These are phyloP conservation scores for Candida labiduridarum DNA, from an alignment of 1,139 yeast genomes.

Conservation along the genomic window DNA sequence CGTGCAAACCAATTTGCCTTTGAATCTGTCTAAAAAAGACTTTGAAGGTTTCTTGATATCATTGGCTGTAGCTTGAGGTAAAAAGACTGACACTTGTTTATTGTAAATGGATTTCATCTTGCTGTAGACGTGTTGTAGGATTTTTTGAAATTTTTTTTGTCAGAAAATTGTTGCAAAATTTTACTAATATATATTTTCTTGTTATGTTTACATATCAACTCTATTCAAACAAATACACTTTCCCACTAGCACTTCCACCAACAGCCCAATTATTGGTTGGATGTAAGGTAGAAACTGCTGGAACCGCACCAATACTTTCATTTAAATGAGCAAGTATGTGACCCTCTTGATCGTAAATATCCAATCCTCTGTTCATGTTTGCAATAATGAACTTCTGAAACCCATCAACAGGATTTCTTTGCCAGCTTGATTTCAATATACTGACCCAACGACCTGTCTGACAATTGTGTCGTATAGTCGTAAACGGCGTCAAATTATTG, in stretches of 20 bases:
- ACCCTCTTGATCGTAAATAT: slow-evolving; percentile 77
- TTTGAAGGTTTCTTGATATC: background rate
- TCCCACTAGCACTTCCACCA: slow-evolving; percentile 97
- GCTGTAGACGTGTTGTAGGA: background rate
- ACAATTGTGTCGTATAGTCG: slow-evolving; percentile 80
- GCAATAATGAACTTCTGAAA: slow-evolving; percentile 86
- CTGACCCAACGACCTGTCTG: slow-evolving; percentile 98
- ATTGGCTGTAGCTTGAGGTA: background rate
- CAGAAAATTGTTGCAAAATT: background rate
- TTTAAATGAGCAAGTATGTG: slow-evolving; percentile 73
- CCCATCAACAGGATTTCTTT: slow-evolving; percentile 65
- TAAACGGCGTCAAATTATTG: slow-evolving; percentile 51
- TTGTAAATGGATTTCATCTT: background rate
- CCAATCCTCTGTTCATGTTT: slow-evolving; percentile 87
- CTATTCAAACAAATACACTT: slow-evolving; percentile 62
- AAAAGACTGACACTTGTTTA: background rate
- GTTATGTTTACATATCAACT: background rate
- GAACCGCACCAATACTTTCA: slow-evolving; percentile 78
- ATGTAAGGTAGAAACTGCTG: slow-evolving; percentile 84
- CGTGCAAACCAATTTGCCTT: background rate
- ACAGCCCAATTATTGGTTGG: slow-evolving; percentile 86
- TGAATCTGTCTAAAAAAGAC: background rate
- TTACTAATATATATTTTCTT: background rate
- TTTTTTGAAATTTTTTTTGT: background rate
- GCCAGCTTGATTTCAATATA: slow-evolving; percentile 87